Conservation (phyloP, 192 early-diverging fungal species). For the Coemansia sp. region DNA sequence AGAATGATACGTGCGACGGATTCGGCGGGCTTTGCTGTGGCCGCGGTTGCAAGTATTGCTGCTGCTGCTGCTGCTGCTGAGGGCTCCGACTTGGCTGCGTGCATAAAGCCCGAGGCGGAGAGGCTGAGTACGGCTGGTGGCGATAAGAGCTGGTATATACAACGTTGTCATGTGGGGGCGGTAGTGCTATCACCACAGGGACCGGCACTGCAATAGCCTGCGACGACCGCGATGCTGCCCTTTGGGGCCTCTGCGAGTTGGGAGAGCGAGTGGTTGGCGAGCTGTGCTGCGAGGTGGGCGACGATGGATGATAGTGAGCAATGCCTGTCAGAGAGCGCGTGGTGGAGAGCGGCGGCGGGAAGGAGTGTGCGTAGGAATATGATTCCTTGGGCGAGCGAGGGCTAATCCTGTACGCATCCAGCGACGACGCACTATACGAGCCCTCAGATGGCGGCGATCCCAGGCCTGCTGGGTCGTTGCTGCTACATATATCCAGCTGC, state of each 20-base stretch:
- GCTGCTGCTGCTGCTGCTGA: conserved; percentile 22
- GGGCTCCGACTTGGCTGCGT: conserved; percentile 5
- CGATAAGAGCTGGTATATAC: conserved; percentile 13
- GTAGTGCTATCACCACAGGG: conserved; percentile 5
- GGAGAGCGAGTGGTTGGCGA: conserved; percentile 15
- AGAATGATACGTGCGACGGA: conserved; percentile 18
- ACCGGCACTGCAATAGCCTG: conserved; percentile 11
- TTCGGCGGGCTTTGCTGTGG: conserved; percentile 21
- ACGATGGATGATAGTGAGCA: conserved; percentile 30
- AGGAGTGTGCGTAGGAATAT: neutral
- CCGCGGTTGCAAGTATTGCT: conserved; percentile 11
- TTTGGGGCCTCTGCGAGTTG: conserved; percentile 9
- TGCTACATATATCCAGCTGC: conserved; percentile 18
- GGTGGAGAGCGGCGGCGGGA: conserved; percentile 37
- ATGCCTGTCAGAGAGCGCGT: conserved; percentile 27
- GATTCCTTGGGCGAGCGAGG: neutral
- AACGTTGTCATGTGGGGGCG: conserved; percentile 16
- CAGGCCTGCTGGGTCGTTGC: neutral
- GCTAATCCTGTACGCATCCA: conserved; percentile 35
- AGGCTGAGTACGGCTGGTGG: conserved; percentile 8
- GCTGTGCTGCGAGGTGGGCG: conserved; percentile 34
- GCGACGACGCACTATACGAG: conserved; percentile 22
- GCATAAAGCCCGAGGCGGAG: conserved; percentile 16
- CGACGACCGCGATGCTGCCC: neutral
- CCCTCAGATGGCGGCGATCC: conserved; percentile 22